Percentiles rank a stretch among this genome's conserved stretches.
Conservation (phyloP, 192 early-diverging fungal species). For the Helicostylum pulchrum region DNA sequence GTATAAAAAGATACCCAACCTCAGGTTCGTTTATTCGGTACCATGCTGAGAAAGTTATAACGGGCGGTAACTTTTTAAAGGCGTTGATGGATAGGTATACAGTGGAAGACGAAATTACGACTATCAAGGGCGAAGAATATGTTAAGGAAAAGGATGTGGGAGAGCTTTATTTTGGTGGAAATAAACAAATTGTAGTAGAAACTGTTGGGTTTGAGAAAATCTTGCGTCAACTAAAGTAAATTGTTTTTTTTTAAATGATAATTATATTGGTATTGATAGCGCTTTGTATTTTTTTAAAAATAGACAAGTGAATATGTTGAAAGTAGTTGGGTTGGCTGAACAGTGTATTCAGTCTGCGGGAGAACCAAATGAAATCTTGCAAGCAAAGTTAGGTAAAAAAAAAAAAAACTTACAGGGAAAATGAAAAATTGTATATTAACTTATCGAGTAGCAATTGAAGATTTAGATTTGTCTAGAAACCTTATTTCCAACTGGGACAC, state of each 20-base stretch:
- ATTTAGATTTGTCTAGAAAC: constrained; percentile 55
- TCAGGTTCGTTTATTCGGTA: constrained; percentile 55
- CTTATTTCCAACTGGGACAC: constrained; percentile 46
- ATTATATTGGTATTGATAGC: not conserved
- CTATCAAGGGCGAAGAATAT: constrained; percentile 3
- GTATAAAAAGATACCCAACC: constrained; percentile 34
- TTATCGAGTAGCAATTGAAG: constrained; percentile 41
- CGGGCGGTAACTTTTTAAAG: constrained; percentile 40
- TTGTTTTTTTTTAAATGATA: not conserved
- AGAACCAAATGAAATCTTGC: constrained; percentile 34
- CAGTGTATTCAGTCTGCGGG: constrained; percentile 11
- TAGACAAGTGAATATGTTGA: constrained; percentile 16
- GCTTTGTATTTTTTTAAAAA: not conserved
- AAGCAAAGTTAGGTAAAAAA: constrained; percentile 42
- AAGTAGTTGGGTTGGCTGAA: constrained; percentile 29
- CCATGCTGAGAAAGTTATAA: constrained; percentile 38
- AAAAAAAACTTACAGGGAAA: too few relatives aligned
- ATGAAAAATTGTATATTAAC: not conserved
- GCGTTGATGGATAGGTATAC: constrained; percentile 47
- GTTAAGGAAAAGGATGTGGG: constrained; percentile 30
- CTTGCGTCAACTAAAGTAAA: constrained; percentile 40
- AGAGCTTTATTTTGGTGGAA: constrained; percentile 40
- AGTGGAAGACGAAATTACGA: constrained; percentile 1
- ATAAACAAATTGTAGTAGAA: constrained; percentile 47
- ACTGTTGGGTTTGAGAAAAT: constrained; percentile 53